Base-by-base conservation (phyloP, 305 asterid species). In the Fraxinus ornus region DNA sequence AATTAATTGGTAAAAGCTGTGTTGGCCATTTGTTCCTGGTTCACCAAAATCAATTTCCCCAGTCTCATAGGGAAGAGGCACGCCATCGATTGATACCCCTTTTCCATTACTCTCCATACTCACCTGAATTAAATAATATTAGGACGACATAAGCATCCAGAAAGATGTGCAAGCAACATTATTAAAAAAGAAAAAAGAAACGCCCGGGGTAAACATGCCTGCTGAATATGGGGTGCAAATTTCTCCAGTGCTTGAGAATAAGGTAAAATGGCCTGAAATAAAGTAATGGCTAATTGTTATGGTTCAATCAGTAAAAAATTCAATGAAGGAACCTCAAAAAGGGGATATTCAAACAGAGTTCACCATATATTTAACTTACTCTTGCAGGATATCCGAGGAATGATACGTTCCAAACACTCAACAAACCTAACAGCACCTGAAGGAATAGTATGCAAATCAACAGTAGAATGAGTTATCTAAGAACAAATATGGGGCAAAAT, bases 1-100 rank as follows among this genome's bases (percentile, higher is more conserved):
- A 93, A 97, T 97, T 89, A 97, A 89, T 87, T 97, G 99, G 92
- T 97, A 94, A 90, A 97, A 97, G 90, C 99, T 97, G 91, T 97
- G 99, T 81, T 97, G 98, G 26, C 99, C 99, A 83, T 97, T 97
- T 80, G 98, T 97, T 86, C 99, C 98, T 68, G 98, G 99, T 89
- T 97, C 99, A 22, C 99, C 99, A 87, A 97, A 97, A 90, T 97
- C 99, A 88, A 97, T 97, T 89, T 97, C 99, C 89, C 99, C 99
- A 24, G 95, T 74, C 89, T 92, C 97, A 82, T 86, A 92, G 26
- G 98, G 98, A 87, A 97, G 99, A 72, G 95, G 97, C 71, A 87
- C 90, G 47, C 99, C 99, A 86, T 97, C 98, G 81, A 97, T 92
- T 80, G 98, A 94, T 47, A 97, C 98, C 36, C 97, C 98, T 90